Base-by-base conservation (phyloP, 805 yeast species). In the Metschnikowia peoriensis region DNA sequence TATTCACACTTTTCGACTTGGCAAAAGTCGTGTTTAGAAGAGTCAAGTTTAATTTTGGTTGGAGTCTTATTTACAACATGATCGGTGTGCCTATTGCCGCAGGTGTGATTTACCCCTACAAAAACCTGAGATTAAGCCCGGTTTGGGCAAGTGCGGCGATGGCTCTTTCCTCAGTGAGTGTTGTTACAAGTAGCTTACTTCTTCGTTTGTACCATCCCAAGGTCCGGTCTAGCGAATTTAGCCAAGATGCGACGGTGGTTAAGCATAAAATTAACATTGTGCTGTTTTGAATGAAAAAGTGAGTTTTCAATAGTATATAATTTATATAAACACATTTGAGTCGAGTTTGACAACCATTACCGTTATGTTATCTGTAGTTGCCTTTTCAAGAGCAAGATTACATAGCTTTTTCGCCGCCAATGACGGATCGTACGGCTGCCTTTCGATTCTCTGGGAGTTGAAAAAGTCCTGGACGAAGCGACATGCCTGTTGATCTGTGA, bases 341-440 rank as follows among this genome's bases (percentile, higher is more conserved):
- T 82, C 83, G 49, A 85, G 73, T 51, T 75, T 69, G 5, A 92
- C 86, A 16, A 94, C 92, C 97, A 93, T 89, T 15, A 88, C 96
- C 0, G 99, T 93, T 39, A 93, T 82, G 66, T 93, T 93, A 68
- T 93, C 99, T 2, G 96, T 88, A 22, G 96, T 87, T 41, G 87
- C 82, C 57, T 84, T 79, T 48, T 83, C 82, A 66, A 93, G 75
- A 0, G 99, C 98, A 59, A 80, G 77, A 50, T 81, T 78, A 51
- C 91, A 87, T 52, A 91, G 74, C 32, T 71, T 74, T 52, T 81
- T 78, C 14, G 96, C 86, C 1, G 94, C 96, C 44, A 70, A 69
- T 42, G 82, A 78, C 0, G 94, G 86, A 60, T 85, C 74, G 39
- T 46, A 46, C 0, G 51, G 46, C 38, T 54, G 46, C 41, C 52